These are phyloP conservation scores for Echinosophora koreensis DNA, from an alignment of 306 rosid species.

Conservation along the genomic window DNA sequence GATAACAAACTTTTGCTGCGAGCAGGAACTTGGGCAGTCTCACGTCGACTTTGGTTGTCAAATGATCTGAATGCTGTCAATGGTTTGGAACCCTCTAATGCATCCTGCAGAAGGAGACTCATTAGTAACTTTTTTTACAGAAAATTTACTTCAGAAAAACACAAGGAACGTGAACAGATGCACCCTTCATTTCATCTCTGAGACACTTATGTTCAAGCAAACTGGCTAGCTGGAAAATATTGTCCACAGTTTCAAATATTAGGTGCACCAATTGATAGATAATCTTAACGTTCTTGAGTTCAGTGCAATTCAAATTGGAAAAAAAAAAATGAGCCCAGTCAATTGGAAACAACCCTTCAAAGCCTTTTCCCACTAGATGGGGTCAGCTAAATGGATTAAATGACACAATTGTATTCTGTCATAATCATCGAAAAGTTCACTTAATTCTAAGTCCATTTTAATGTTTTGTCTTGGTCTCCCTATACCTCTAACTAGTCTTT, in stretches of 20 bases:
- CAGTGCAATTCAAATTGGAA: neutral
- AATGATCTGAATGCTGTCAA: conserved; percentile 77
- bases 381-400: neutral
- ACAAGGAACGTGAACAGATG: conserved; percentile 31
- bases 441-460: neutral
- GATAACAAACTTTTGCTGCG: conserved; percentile 95
- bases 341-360: neutral
- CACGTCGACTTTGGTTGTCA: conserved; percentile 71
- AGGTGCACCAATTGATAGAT: neutral
- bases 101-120: conserved; percentile 62
- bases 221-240: conserved; percentile 1
- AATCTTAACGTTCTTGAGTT: neutral
- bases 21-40: conserved; percentile 60
- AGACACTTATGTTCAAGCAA: conserved; percentile 3
- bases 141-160: neutral
- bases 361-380: neutral
- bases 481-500: too few species aligned
- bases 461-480: too few species aligned
- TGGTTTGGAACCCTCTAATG: conserved; percentile 67
- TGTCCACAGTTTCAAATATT: neutral
- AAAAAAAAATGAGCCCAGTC: neutral
- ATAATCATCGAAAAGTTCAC: neutral
- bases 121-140: conserved; percentile 20
- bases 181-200: neutral
- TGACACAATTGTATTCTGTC: neutral